Evolutionary conservation across 2,329 filamentous ascomycete genomes (phyloP), one percentile per base, ranked within the genome.

Genomic region (Phialophora tarda): DNA sequence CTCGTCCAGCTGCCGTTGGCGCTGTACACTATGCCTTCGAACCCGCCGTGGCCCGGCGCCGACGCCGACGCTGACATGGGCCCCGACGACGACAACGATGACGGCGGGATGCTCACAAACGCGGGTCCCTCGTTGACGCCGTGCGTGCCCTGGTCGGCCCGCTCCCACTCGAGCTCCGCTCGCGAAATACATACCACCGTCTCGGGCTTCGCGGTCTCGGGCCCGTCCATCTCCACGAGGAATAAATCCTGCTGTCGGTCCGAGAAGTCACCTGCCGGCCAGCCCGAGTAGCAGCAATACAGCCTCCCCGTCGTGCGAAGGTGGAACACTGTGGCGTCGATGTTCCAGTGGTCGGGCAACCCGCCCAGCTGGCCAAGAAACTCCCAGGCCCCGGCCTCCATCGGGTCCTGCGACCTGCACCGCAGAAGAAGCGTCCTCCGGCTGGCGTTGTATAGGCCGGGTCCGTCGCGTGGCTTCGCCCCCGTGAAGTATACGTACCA

Each of bases 401-500:
- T 70, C 12, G 69, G 71, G 48, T 73, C 67, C 4, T 62, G 59
- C 28, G 59, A 62, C 4, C 47, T 54, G 12, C 63, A 65, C 12
- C 67, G 64, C 38, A 73, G 53, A 8, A 72, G 23, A 1, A 71
- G 53, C 4, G 71, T 73, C 4, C 71, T 64, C 26, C 72, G 71
- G 0, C 62, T 68, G 3, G 62, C 28, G 50, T 72, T 73, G 21
- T 69, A 70, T 17, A 59, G 21, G n/a, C 65, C 69, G 1, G 26
- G 26, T n/a, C 47, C 47, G 17, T 26, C 28, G n/a, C 32, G 26
- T 17, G 69, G 71, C 14, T 68, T 69, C 7, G 67, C 69, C 47
- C 55, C 71, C 32, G 67, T 70, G 38, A 71, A 82, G 73, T 86
- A 86, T 66, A 85, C 78, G 73, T 85, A 86, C 84, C 84, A 86